Evolutionary conservation across 2,329 filamentous ascomycete genomes (phyloP), one percentile per base, ranked within the genome.

Genomic region (Aspergillus pseudonomiae): DNA sequence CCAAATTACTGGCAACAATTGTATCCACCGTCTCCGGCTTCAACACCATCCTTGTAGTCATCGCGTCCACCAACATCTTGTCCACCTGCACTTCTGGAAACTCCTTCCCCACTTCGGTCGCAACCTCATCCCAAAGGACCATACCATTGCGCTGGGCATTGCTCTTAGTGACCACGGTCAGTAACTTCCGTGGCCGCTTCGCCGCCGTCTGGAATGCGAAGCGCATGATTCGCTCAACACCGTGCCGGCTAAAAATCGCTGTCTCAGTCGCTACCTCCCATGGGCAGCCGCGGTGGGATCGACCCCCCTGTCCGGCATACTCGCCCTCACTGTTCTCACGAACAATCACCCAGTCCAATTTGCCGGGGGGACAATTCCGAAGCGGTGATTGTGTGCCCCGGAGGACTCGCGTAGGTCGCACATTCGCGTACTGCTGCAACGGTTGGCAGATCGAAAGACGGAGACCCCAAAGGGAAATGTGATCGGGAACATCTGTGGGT

Each of bases 251-350:
- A 81, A 90, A 90, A 54, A 90, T 84, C 0, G 86, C 81, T 12
- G 88, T 85, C 72, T 90, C 88, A 1, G 87, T 89, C 1, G 86
- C 85, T 0, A 79, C 81, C 71, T 89, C 87, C 86, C 87, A 89
- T 0, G 84, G 80, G 60, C 83, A 79, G 10, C 86, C 84, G 2
- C 78, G 76, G 74, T 89, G 88, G 0, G 86, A 87, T 0, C 86
- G 82, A 0, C 88, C 88, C 1, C 88, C 88, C 63, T 90, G 86
- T 0, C 88, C 87, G 0, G 87, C 86, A 65, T 90, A 89, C 69
- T 90, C 88, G 59, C 88, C 88, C 67, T 90, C 88, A 30, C 85
- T 87, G 75, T 89, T 90, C 76, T 90, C 88, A 28, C 88, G 85
- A 46, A 90, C 78, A 60, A 90, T 89, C 11, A 89, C 85, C 86